Base-by-base conservation (phyloP, 2,329 filamentous ascomycete species). In the Trichoderma aggressivum region DNA sequence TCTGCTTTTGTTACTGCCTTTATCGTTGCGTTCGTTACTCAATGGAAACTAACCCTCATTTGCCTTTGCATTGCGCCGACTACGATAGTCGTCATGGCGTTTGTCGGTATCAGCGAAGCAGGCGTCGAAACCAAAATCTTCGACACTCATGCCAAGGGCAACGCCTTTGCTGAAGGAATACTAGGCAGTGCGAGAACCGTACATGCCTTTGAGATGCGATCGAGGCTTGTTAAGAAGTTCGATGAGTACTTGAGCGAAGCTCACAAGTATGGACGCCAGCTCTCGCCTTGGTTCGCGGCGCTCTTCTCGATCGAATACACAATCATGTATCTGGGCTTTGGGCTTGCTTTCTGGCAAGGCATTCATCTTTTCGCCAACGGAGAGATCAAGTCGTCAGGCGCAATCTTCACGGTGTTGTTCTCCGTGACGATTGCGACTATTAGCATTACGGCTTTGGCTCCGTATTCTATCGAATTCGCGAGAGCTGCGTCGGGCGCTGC, bases 31-130 rank as follows among this genome's bases (percentile, higher is more conserved):
- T 81, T 84, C 73, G 66, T 78, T 16, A 80, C 79, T 5, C 80
- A 84, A 58, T 85, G 82, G 81, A 82, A 84, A 75, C 78, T 84
- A 11, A 84, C 83, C 0, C 76, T 85, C 3, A 83, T 85, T 60
- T 78, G 74, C 75, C 78, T 2, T 72, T 77, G 75, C 73, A 73
- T 79, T 30, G 77, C 74, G 8, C 77, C 78, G 5, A 71, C 74
- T 43, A 75, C 75, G 5, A 71, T 78, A 7, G 67, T 79, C 26
- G 76, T 81, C 60, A 81, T 81, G 75, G 77, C 74, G 10, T 73
- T 79, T 26, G 73, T 74, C 7, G 75, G 75, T 26, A 59, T 72
- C 0, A 72, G 76, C 1, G 75, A 81, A 18, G 79, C 79, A 18
- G 76, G 74, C 3, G 75, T 79, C 32, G 80, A 82, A 67, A 77